phyloP scores from a whole-genome alignment of 2,329 filamentous ascomycete species.

The Trichoderma atrobrunneum region DNA sequence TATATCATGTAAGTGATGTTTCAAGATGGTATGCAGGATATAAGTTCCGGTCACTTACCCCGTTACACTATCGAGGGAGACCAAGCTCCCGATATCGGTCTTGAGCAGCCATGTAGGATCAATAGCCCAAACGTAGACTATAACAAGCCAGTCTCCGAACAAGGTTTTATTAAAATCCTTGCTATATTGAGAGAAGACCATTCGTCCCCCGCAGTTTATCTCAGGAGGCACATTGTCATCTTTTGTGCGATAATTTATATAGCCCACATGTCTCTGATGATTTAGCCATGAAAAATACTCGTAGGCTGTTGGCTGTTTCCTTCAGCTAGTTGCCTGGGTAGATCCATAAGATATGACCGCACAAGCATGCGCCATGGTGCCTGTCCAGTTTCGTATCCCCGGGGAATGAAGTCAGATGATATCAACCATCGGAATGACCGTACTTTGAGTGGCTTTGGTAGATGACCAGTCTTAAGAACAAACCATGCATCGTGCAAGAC shows the following conservation, averaged over 20 bases:
- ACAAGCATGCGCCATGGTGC: slow-evolving; percentile 12
- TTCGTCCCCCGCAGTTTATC: slow-evolving; percentile 8
- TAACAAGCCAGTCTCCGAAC: slow-evolving; percentile 4
- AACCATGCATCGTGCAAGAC: background rate
- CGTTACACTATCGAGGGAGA: slow-evolving; percentile 4
- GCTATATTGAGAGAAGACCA: background rate
- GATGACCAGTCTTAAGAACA: background rate
- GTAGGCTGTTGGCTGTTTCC: background rate
- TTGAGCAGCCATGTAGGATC: background rate
- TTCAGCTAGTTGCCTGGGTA: background rate
- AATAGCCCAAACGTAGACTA: slow-evolving; percentile 4
- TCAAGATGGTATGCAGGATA: background rate
- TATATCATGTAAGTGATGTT: background rate
- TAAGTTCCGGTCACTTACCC: background rate
- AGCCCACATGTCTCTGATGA: background rate
- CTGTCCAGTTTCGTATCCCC: slow-evolving; percentile 1
- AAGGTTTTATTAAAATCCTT: background rate
- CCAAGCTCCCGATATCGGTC: background rate
- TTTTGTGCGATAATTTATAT: background rate
- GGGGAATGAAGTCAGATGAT: slow-evolving; percentile 1
- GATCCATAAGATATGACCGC: background rate
- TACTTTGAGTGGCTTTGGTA: background rate
- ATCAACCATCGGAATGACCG: slow-evolving; percentile 3
- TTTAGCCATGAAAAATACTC: background rate
- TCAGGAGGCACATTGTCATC: background rate